Conservation (phyloP, 2,329 filamentous ascomycete genomes). For the Aspergillus bombycis region DNA sequence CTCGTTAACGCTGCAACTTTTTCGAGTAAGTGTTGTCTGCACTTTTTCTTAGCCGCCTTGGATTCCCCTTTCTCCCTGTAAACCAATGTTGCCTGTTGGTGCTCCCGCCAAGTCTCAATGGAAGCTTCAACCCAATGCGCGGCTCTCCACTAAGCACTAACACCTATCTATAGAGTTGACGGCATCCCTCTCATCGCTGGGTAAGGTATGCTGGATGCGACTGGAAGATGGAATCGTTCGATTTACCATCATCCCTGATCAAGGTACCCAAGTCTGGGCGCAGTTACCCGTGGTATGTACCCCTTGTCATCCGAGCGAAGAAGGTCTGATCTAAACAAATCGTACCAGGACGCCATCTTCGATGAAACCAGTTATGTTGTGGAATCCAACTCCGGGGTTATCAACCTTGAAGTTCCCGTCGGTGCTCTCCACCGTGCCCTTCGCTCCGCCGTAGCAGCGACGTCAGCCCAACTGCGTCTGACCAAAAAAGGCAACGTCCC, state of each 20-base stretch:
- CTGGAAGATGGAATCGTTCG: slow-evolving; percentile 84
- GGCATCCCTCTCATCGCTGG: slow-evolving; percentile 65
- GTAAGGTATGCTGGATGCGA: slow-evolving; percentile 88
- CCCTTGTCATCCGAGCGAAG: background rate
- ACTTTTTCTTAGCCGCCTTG: background rate
- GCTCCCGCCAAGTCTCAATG: background rate
- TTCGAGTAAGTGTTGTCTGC: slow-evolving; percentile 48
- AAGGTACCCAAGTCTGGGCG: slow-evolving; percentile 96
- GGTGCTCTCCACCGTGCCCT: slow-evolving; percentile 86
- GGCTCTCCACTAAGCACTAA: slow-evolving; percentile 10
- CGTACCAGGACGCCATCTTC: slow-evolving; percentile 75
- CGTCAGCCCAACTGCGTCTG: slow-evolving; percentile 80
- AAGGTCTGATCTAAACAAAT: slow-evolving; percentile 1
- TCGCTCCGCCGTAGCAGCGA: slow-evolving; percentile 79
- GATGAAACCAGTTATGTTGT: slow-evolving; percentile 74
- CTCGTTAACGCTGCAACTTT: slow-evolving; percentile 46
- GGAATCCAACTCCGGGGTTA: slow-evolving; percentile 88
- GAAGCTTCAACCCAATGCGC: background rate
- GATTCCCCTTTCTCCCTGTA: background rate
- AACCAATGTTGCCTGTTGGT: background rate
- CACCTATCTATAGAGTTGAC: slow-evolving; percentile 56
- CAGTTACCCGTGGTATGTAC: slow-evolving; percentile 55
- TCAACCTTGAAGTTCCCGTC: slow-evolving; percentile 96
- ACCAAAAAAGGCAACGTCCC: slow-evolving; percentile 91
- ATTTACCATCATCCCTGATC: slow-evolving; percentile 94